Percentiles rank a stretch among this genome's conserved stretches.
These are phyloP conservation scores for Ophiostoma himal-ulmi DNA, from an alignment of 2,329 filamentous ascomycete genomes.

Conservation along the genomic window DNA sequence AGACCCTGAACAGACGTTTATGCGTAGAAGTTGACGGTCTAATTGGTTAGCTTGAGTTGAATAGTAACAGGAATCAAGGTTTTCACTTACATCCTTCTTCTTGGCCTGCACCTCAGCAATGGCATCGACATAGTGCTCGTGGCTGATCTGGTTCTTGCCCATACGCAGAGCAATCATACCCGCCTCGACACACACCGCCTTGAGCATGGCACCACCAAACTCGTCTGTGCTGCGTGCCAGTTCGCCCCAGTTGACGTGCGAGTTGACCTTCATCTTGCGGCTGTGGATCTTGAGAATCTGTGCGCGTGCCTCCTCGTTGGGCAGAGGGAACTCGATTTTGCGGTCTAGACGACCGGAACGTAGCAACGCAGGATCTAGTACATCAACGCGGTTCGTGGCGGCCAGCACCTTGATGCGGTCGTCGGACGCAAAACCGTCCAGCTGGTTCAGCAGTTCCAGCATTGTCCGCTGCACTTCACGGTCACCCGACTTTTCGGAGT, in stretches of 20 bases:
- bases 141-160: conserved; percentile 92
- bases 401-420: conserved; percentile 95
- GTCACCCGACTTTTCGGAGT: conserved; percentile 96
- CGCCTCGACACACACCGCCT: conserved; percentile 97
- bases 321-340: conserved; percentile 97
- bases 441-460: conserved; percentile 96
- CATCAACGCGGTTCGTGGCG: conserved; percentile 90
- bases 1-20: conserved; percentile 30
- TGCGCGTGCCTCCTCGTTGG: conserved; percentile 93
- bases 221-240: conserved; percentile 95
- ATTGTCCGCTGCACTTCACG: conserved; percentile 97
- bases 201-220: conserved; percentile 95
- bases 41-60: conserved; percentile 28
- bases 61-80: background rate
- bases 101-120: conserved; percentile 92
- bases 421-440: conserved; percentile 95
- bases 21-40: conserved; percentile 56
- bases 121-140: conserved; percentile 98
- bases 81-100: conserved; percentile 73
- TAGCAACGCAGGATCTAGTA: conserved; percentile 83
- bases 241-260: conserved; percentile 89
- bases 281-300: conserved; percentile 98
- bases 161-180: conserved; percentile 96
- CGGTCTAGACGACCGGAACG: conserved; percentile 88
- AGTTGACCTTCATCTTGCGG: conserved; percentile 95